Base-by-base conservation (phyloP, 371 early-diverging fungal species). In the Lichtheimia ornata region DNA sequence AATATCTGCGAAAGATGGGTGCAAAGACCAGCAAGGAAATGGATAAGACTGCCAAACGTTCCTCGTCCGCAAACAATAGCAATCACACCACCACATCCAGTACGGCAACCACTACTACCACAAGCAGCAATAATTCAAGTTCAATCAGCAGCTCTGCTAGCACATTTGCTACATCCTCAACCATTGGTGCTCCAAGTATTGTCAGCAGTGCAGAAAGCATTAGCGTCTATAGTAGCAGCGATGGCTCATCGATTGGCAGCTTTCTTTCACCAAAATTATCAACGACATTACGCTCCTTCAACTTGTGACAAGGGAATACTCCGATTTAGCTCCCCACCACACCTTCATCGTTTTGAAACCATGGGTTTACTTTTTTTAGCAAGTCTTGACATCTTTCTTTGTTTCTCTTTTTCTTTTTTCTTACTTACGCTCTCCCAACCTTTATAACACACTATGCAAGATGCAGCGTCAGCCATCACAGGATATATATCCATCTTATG, bases 401-500 rank as follows among this genome's bases (percentile, higher is more conserved):
- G 24, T 25, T 28, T 53, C 28, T 20, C 53, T 45, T 58, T 44
- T 43, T 18, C 22, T 92, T 72, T 49, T 85, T 1, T 84, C 89
- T 15, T 91, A 15, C 56, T 45, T 59, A 30, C 12, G 42, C 35
- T 52, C 50, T 27, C 52, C 30, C 35, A 5, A 47, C 18, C 40
- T 15, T 12, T 18, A 17, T 57, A 15, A 41, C 40, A 17, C 18
- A 43, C 18, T 20, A 22, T 56, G 18, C 25, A 14, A 24, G 58
- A 53, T n/a, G 50, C 66, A 28, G 71, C 66, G 1, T 74, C 72
- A 9, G 63, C 67, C 24, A 17, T 70, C 11, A 58, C 65, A 18
- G 85, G 85, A 9, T 82, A 77, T 41, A 41, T 77, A 15, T 83
- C 83, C 22, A 80, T 85, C 35, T 43, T 70, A 54, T 86, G 84